Base-by-base conservation (phyloP, 2,329 filamentous ascomycete species). In the Colletotrichum lupini region DNA sequence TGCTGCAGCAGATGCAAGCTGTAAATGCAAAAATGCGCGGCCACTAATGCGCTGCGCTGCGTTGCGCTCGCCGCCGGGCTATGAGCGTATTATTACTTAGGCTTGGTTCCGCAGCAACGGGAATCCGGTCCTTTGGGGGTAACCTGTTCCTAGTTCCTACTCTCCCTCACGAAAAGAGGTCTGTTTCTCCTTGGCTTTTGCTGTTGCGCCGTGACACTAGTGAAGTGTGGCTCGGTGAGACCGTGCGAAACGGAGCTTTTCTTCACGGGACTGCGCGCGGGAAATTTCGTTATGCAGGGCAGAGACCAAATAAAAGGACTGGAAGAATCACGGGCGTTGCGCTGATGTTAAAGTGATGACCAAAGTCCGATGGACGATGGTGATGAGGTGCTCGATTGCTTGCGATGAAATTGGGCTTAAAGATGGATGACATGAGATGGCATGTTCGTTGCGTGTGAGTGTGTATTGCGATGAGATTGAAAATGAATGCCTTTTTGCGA, bases 181-280 rank as follows among this genome's bases (percentile, higher is more conserved):
- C 42, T 49, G 42, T 49, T 49, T 49, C 19, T 19, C 19, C 42
- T 49, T 49, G 42, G 42, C 19, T 49, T 49, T n/a, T 49, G 42
- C 46, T 32, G 26, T 64, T 64, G 61, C 49, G 61, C 49, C 61
- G 61, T 37, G 49, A 64, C 61, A 64, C 61, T 64, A 64, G 61
- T 55, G 61, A 64, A 26, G 49, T 49, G 60, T 64, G 61, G 61
- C 61, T 64, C 22, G 61, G 61, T 28, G 52, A 64, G 61, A 55
- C 61, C 49, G 61, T 64, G 61, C 61, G 61, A 42, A 42, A 56
- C 49, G 61, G 46, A 64, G 32, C 46, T 55, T 53, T 30, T 30
- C 30, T 64, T 19, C 8, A 49, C 19, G 19, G 46, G 30, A 28
- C 2, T 6, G 37, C 37, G 61, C 28, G 61, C 28, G 22, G 35